phyloP scores from a whole-genome alignment of 352 stramenopile species.

The Albugo candida region DNA sequence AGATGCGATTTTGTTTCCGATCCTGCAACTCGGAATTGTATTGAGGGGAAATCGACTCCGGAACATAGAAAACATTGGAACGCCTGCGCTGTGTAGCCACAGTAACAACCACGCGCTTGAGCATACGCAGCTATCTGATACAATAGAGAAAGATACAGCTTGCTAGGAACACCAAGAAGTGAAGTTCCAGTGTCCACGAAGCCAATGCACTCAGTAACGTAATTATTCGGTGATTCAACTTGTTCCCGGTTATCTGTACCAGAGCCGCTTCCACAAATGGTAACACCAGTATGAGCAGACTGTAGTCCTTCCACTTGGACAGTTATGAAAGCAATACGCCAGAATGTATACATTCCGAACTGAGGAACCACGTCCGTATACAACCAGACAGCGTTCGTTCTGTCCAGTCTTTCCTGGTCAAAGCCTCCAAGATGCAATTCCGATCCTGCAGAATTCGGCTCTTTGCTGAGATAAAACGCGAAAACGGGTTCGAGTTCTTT shows the following conservation, averaged over 20 bases:
- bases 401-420: constrained; percentile 26
- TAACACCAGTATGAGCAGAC: no score
- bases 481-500: constrained; percentile 72
- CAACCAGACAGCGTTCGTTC: constrained; percentile 33
- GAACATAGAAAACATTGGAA: constrained; percentile 70
- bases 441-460: constrained; percentile 59
- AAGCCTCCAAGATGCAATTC: constrained; percentile 52
- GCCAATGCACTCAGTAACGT: constrained; percentile 37
- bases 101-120: constrained; percentile 49
- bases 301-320: constrained; percentile 14
- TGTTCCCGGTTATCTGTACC: constrained; percentile 8
- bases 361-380: constrained; percentile 52
- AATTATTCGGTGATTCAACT: constrained; percentile 12
- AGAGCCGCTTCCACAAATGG: no score
- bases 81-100: constrained; percentile 53
- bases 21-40: constrained; percentile 38
- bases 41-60: constrained; percentile 31
- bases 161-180: constrained; percentile 84
- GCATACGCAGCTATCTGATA: constrained; percentile 43
- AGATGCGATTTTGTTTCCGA: constrained; percentile 8
- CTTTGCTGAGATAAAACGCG: constrained; percentile 89
- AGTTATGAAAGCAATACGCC: constrained; percentile 49
- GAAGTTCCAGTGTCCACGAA: constrained; percentile 97
- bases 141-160: constrained; percentile 50
- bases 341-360: constrained; percentile 73